A percentile compares a stretch with the other conserved stretches of the same genome.
Conservation (phyloP, 306 rosid genomes). For the Hippophae tibetana region DNA sequence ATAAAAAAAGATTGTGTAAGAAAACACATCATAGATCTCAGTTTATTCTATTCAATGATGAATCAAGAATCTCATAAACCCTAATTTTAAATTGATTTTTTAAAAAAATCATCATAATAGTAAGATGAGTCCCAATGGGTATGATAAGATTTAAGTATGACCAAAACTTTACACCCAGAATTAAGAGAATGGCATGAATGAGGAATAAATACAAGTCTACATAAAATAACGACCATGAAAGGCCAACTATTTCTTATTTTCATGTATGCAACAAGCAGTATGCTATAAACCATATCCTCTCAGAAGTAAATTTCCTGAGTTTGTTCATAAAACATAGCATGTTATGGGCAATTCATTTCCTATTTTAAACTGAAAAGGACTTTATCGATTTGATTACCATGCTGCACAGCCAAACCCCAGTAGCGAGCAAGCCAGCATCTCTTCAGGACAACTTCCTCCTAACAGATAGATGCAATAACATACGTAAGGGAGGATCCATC, state of each 20-base stretch:
- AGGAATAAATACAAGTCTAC: no score
- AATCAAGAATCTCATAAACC: no score
- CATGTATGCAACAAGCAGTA: no score
- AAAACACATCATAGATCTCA: neutral
- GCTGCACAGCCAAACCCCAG: conserved; percentile 86
- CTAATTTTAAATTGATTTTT: no score
- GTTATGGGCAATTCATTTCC: conserved; percentile 6
- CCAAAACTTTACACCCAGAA: no score
- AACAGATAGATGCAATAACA: conserved; percentile 5
- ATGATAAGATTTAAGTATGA: no score
- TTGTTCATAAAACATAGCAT: conserved; percentile 12
- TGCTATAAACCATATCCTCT: neutral
- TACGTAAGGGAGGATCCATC: conserved; percentile 9
- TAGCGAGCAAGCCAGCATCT: conserved; percentile 99
- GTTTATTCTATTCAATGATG: no score
- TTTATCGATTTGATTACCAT: conserved; percentile 45
- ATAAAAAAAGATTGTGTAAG: conserved; percentile 8
- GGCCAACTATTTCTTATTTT: no score
- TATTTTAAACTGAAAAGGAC: conserved; percentile 21
- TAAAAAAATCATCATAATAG: no score
- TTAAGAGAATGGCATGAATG: no score
- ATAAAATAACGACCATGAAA: no score
- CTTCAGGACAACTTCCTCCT: conserved; percentile 98
- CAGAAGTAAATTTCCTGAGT: neutral
- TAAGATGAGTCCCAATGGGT: no score